Base-by-base conservation (phyloP, 108 stramenopile genomes). In the Epipyxis sp. region DNA sequence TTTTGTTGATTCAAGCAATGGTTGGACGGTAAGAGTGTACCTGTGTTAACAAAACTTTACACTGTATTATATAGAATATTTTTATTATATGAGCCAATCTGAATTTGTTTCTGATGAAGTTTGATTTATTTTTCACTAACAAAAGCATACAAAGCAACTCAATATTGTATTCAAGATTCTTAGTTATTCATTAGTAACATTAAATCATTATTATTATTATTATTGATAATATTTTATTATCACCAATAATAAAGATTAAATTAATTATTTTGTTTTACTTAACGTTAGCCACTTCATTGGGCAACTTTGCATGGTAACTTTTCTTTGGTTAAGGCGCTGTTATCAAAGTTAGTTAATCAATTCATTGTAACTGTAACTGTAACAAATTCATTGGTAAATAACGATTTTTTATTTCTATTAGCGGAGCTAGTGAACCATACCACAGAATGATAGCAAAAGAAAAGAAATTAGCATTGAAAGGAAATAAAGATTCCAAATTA, bases 271-370 rank as follows among this genome's bases (percentile, higher is more conserved):
- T 74, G 42, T 74, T 29, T 34, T 6, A 65, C 34, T 10, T 65
- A 43, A 13, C 10, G 10, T 34, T 29, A 74, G 71, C 41, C 50
- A 29, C 29, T 74, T 16, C 44, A 74, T 74, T 74, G 71, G 71
- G 71, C 71, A 6, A 42, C 71, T 29, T 29, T 54, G 13, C 40
- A 74, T 74, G 71, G 71, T 6, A 74, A 74, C 43, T 37, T 74
- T 10, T 10, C 20, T 29, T 46, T 74, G 20, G 44, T 74, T 10
- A 74, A 74, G 25, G 6, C 6, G 34, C 34, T 74, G 10, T 32
- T 74, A 6, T 37, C 40, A 57, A 42, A 37, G 61, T 65, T 32
- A 65, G 61, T 10, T 32, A 50, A 6, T 13, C 6, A 6, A 50
- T 20, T 20, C 20, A 50, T 50, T 13, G 46, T 50, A 50, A 6